Evolutionary conservation across 108 stramenopile species (phyloP), one percentile per base, ranked within the genome.

Genomic region (Cyclotella kingstonii): DNA sequence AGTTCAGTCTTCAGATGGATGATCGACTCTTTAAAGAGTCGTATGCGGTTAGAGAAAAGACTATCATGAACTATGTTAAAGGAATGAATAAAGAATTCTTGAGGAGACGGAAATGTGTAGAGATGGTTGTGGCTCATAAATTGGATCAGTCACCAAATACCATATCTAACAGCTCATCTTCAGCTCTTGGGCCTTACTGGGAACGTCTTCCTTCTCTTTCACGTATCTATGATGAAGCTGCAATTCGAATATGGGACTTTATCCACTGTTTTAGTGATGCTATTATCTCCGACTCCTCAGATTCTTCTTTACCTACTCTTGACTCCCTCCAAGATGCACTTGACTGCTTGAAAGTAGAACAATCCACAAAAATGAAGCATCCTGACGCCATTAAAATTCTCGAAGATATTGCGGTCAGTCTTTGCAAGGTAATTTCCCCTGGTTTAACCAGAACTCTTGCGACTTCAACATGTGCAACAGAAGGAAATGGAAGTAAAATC

Each of bases 21-120:
- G 93, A 94, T 5, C 82, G 87, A 21, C 60, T 94, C 1, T 74
- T 60, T 26, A 89, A 87, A 48, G 93, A 94, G 50, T 89, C 89
- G 7, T 63, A 56, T 40, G 60, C 80, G 40, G 73, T 87, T 51
- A 72, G 87, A 15, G 86, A 90, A 60, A 90, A 76, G 58, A 82
- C 76, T 54, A 58, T 90, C 11, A 56, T 76, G 45, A 49, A 70
- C 34, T 53, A 87, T 46, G 82, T 81, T 9, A 90, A 78, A 59
- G 81, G 62, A 53, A 50, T 87, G 60, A 54, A 26, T 47, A 86
- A 82, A 59, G 91, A 93, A 69, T 84, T 85, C 43, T 25, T 10
- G 35, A 81, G 91, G 14, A 77, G 91, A 22, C 73, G 84, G 36
- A 81, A 80, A 58, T 79, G 81, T 2, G 83, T 86, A 1, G 91